phyloP scores from a whole-genome alignment of 148 eudicot genomes.

The Rhododendron henanense region DNA sequence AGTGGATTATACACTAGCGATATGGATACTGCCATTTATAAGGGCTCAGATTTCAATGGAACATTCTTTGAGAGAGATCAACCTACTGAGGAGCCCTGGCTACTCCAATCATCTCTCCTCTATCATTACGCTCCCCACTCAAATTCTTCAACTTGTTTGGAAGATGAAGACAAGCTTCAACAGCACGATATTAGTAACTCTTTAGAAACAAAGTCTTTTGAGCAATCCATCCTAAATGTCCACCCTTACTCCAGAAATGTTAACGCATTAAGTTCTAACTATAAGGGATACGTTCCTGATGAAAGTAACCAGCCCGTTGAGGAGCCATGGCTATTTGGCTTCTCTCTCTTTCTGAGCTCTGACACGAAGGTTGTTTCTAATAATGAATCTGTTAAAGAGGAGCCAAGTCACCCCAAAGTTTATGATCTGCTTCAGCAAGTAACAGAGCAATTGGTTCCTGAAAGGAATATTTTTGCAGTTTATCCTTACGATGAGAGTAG shows the following conservation, averaged over 20 bases:
- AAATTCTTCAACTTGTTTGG: conserved; percentile 21
- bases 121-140: conserved; percentile 24
- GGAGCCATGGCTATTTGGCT: conserved; percentile 79
- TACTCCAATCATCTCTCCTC: conserved; percentile 31
- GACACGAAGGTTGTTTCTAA: conserved; percentile 19
- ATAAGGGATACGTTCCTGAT: conserved; percentile 12
- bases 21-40: conserved; percentile 14
- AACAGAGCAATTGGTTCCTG: conserved; percentile 40
- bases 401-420: conserved; percentile 19
- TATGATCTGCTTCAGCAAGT: conserved; percentile 29
- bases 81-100: conserved; percentile 92
- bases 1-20: conserved; percentile 25
- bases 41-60: conserved; percentile 16
- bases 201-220: conserved; percentile 18
- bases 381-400: conserved; percentile 24
- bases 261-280: conserved; percentile 8
- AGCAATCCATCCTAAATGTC: conserved; percentile 8
- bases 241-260: conserved; percentile 21
- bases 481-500: conserved; percentile 24
- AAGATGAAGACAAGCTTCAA: conserved; percentile 17
- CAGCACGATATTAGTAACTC: conserved; percentile 15
- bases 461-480: conserved; percentile 12
- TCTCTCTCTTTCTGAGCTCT: conserved; percentile 24
- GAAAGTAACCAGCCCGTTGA: conserved; percentile 55
- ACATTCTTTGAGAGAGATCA: conserved; percentile 26